phyloP scores from a whole-genome alignment of 1,139 yeast genomes.

The Scheffersomyces stambukii region DNA sequence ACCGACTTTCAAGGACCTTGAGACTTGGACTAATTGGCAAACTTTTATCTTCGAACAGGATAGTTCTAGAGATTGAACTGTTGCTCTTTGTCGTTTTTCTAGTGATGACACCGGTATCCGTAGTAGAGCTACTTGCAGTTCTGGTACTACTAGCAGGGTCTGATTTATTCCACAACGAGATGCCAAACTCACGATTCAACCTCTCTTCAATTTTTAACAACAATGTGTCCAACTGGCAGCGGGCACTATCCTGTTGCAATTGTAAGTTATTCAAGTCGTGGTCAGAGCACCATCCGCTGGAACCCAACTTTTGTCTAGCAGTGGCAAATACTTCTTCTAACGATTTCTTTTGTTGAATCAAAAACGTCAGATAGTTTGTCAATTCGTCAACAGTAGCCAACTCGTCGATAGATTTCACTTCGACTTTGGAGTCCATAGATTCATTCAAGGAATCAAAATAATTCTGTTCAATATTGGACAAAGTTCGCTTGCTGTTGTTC shows the following conservation, averaged over 20 bases:
- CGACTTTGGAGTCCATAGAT: slow-evolving; percentile 1
- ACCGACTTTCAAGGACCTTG: slow-evolving; percentile 21
- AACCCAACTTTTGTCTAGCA: slow-evolving; percentile 30
- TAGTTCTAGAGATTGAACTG: slow-evolving; percentile 1
- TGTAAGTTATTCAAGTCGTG: slow-evolving; percentile 41
- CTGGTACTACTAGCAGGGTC: slow-evolving; percentile 2
- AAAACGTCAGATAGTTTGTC: slow-evolving; percentile 27
- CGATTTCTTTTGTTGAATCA: slow-evolving; percentile 27
- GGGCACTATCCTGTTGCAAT: slow-evolving; percentile 30
- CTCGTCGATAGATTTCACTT: slow-evolving; percentile 20
- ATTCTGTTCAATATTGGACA: slow-evolving; percentile 33
- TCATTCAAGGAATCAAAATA: slow-evolving; percentile 25
- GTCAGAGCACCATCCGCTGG: slow-evolving; percentile 44
- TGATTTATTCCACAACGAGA: slow-evolving; percentile 17
- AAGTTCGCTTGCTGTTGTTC: slow-evolving; percentile 22
- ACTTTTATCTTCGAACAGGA: slow-evolving; percentile 8
- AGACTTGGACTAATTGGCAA: slow-evolving; percentile 20
- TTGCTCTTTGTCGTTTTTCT: background rate
- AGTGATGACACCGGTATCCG: background rate
- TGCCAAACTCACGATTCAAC: slow-evolving; percentile 23
- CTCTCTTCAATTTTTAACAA: slow-evolving; percentile 28
- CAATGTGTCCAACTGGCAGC: slow-evolving; percentile 31
- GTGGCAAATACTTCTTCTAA: slow-evolving; percentile 32
- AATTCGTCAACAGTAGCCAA: slow-evolving; percentile 27
- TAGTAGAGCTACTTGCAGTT: slow-evolving; percentile 1